Evolutionary conservation across 1,284 basidiomycete genomes (phyloP), one percentile per base, ranked within the genome.

Genomic region (Leccinum angustisporum): DNA sequence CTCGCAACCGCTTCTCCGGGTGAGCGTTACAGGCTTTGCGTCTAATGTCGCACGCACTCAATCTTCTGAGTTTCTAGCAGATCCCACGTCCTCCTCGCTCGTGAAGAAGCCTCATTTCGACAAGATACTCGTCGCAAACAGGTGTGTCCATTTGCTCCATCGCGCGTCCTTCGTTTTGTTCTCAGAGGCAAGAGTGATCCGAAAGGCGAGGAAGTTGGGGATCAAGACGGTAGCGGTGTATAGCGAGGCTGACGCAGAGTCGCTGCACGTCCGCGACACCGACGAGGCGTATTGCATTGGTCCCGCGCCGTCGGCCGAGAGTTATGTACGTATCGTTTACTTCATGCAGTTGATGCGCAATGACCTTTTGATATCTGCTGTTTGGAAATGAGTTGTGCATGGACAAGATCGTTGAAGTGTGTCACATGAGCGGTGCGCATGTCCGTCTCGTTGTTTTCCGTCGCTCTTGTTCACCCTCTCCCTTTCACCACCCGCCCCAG

Each of bases 241-340:
- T 73, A 94, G 91, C 60, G 90, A 94, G 55, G 92, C 87, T 8
- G 95, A 98, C 68, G 82, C 81, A 30, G 79, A 87, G 66, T 84
- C 92, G 0, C 75, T 94, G 59, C 94, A 97, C 75, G 94, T 95
- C 25, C 77, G 83, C 62, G 74, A 91, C 78, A 95, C 96, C n/a
- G 95, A 98, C 72, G 95, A 98, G 72, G 95, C 95, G 5, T 96
- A 94, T 72, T 92, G 91, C 68, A 95, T 98, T 57, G 95, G 96
- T 1, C 93, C 94, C 16, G 92, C 95, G 1, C 88, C 90, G 0
- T 95, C 93, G 0, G 77, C 89, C 0, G 89, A 97, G 73, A 95
- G 93, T 69, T 97, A 98, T 79, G 92, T 93, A 61, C 73, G 88
- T 82, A 21, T 36, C 3, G n/a, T 53, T 51, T 30, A 27, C 25